Base-by-base conservation (phyloP, 257 asterid species). In the Salvia rosmarinus region DNA sequence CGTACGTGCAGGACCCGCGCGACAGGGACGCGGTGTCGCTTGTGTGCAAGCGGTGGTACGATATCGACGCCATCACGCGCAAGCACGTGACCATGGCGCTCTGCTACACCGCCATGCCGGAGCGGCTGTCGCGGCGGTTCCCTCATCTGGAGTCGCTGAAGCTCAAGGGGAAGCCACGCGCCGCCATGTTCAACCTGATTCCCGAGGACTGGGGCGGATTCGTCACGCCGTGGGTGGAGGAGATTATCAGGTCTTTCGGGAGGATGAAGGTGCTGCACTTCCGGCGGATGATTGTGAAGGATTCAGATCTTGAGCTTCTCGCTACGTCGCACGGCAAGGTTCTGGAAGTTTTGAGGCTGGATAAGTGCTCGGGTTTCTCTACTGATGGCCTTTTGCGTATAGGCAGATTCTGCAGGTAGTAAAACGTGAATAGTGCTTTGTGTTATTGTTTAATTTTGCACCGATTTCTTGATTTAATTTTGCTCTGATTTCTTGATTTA, bases 131-230 rank as follows among this genome's bases (percentile, higher is more conserved):
- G 2, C 43, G 51, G 37, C 81, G 98, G 49, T 92, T 92, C 76
- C 90, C 90, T 0, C 84, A 86, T 13, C 83, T 92, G 7, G 93
- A 90, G 83, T 91, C 97, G 43, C 70, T 91, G 76, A 83, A 86
- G 78, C 83, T 90, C 4, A 88, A 90, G 80, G 97, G 96, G 11
- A 87, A 90, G 85, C 97, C 97, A 55, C 90, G 97, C 65, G 96
- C 97, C 11, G 88, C 96, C 56, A 91, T 89, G 97, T 91, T 87
- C 39, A 89, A 87, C 66, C 44, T 89, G 81, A 89, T 89, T 49
- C 91, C 93, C 0, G 93, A 87, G 44, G 91, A 91, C 61, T 87
- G 96, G 97, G 97, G 96, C 2, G 96, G 96, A 2, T 86, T 80
- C 13, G 97, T 80, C 10, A 79, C 82, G 9, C 93, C 91, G 0